These are phyloP conservation scores for Rhododendron vialii DNA, from an alignment of 148 eudicot species.

Conservation along the genomic window DNA sequence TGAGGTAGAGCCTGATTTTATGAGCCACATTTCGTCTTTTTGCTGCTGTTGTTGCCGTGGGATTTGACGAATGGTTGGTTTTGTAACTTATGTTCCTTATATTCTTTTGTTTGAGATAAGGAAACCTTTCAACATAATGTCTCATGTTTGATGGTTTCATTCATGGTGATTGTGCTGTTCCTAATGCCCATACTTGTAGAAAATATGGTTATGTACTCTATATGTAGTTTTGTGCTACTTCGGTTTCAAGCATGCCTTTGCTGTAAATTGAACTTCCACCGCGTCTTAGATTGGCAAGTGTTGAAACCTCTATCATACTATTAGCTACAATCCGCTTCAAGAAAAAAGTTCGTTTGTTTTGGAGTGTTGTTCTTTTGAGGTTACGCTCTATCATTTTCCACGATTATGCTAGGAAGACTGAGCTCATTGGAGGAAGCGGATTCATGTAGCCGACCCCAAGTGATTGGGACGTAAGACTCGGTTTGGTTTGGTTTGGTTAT, in stretches of 20 bases:
- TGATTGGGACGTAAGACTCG: too few species aligned
- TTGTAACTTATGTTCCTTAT: neutral
- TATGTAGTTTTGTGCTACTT: neutral
- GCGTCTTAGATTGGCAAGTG: neutral
- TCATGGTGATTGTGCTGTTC: slow-evolving; percentile 81
- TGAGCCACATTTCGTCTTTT: neutral
- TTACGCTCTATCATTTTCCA: too few species aligned
- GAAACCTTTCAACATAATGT: slow-evolving; percentile 73
- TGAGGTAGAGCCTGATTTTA: slow-evolving; percentile 43
- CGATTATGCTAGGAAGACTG: too few species aligned
- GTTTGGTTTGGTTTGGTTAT: too few species aligned
- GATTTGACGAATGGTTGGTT: neutral
- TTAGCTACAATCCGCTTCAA: too few species aligned
- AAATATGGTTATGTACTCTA: slow-evolving; percentile 60
- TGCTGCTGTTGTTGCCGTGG: neutral
- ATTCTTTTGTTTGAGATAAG: slow-evolving; percentile 52
- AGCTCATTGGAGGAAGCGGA: too few species aligned
- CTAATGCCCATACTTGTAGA: slow-evolving; percentile 84
- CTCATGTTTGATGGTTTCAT: slow-evolving; percentile 84
- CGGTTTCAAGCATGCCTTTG: neutral
- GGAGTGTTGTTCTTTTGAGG: too few species aligned
- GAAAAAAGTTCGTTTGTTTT: too few species aligned
- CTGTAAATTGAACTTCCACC: neutral
- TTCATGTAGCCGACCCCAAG: too few species aligned
- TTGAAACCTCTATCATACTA: neutral